Evolutionary conservation across 2,329 filamentous ascomycete species (phyloP).

Genomic region (Fusarium subglutinans): DNA sequence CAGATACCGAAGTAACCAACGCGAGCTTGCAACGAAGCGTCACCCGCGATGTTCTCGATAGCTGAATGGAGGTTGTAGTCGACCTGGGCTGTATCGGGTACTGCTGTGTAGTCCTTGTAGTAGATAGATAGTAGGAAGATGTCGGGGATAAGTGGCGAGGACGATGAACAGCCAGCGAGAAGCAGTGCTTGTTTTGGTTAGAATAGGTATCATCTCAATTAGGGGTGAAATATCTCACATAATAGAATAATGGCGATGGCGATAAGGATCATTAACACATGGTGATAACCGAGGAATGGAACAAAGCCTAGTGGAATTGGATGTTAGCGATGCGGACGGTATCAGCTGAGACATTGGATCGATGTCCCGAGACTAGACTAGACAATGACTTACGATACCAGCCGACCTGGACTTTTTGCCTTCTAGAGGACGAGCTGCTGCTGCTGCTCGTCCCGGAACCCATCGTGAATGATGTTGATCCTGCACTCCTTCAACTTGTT

Average conservation of each 20-base stretch:
- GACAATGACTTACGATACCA: conserved; percentile 57
- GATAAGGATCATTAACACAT: conserved; percentile 98
- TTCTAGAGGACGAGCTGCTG: conserved; percentile 41
- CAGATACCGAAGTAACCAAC: conserved; percentile 99
- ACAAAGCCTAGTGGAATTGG: conserved; percentile 61
- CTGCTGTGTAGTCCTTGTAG: conserved; percentile 86
- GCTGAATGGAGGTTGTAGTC: conserved; percentile 87
- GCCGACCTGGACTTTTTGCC: conserved; percentile 56
- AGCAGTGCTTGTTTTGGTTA: conserved; percentile 73
- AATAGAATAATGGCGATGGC: conserved; percentile 92
- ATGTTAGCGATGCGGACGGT: conserved; percentile 32
- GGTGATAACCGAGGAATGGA: conserved; percentile 76
- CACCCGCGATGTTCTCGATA: conserved; percentile 89
- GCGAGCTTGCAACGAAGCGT: conserved; percentile 84
- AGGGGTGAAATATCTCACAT: conserved; percentile 69
- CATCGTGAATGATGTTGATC: conserved; percentile 35
- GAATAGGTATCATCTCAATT: neutral
- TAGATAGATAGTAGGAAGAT: conserved; percentile 99
- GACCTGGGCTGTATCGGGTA: conserved; percentile 86
- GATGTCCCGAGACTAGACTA: neutral
- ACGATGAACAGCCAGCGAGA: conserved; percentile 95
- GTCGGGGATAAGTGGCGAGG: conserved; percentile 90
- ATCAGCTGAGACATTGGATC: conserved; percentile 31
- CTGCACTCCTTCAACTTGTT: conserved; percentile 25
- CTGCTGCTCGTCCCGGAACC: conserved; percentile 36